Base-by-base conservation (phyloP, 768 basidiomycete genomes). In the Saitozyma podzolica region DNA sequence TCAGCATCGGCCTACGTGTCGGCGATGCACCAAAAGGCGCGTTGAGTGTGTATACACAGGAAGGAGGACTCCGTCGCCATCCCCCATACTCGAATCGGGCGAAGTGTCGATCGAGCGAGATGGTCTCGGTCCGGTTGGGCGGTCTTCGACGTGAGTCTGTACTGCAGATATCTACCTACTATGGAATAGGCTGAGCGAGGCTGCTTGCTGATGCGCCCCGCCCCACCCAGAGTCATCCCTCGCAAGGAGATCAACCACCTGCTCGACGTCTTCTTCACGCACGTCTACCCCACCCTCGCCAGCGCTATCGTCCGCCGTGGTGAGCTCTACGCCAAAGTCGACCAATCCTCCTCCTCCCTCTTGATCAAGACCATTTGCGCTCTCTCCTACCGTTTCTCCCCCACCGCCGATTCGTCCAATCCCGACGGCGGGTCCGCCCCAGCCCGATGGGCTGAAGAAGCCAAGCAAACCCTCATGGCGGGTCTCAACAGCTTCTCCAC, bases 401-500 rank as follows among this genome's bases (percentile, higher is more conserved):
- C 52, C 39, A 7, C 40, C 19, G 52, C 52, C 16, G 39, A 54
- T 40, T 16, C 9, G 3, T 16, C 17, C 52, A 20, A 54, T 37
- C 52, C 52, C 17, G 52, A 54, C 39, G 52, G 52, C 16, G 52
- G 52, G n/a, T 1, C 19, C 8, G 20, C 17, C 9, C 20, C 39
- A n/a, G 52, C 19, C 20, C 20, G 39, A 10, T 54, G 19, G 52
- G 19, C 20, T 3, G 39, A 9, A 13, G 52, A 54, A 54, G 52
- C 39, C 52, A 54, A 54, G 40, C 9, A 14, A 7, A 16, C 16
- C 19, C 19, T 54, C 0, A 54, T 54, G 52, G 20, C 20, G 3
- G 52, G 39, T 37, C 14, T 37, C 52, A 45, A 58, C 13, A 8
- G 47, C 19, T 58, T 58, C 48, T 20, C 47, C 29, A n/a, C 49